Percentiles rank a stretch among this genome's conserved stretches.
Conservation (phyloP, 139 green algal genomes). For the Chlamydomonas applanata region DNA sequence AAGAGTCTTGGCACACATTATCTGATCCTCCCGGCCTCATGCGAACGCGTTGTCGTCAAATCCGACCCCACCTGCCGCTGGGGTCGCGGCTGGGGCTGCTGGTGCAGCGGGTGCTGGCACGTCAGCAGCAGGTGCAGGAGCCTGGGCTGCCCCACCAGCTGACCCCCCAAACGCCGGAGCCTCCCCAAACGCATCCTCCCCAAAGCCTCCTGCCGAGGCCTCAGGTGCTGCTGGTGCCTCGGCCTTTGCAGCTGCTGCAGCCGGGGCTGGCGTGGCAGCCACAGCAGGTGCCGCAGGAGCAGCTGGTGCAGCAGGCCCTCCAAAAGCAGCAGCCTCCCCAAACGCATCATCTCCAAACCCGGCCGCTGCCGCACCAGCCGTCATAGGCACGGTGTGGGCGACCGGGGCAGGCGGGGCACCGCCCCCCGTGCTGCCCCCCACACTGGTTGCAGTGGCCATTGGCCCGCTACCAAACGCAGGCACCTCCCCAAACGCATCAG, state of each 20-base stretch:
- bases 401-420: no score
- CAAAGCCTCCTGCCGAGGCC: neutral
- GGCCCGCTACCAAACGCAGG: slow-evolving; percentile 1
- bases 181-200: no score
- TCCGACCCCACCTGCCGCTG: neutral
- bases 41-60: slow-evolving; percentile 19
- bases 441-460: no score
- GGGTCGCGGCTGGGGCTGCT: no score
- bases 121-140: neutral
- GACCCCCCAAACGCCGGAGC: neutral
- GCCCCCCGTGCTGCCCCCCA: no score
- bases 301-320: neutral
- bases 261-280: neutral
- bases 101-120: neutral
- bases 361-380: neutral
- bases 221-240: neutral
- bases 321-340: neutral
- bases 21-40: neutral
- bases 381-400: neutral
- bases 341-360: no score
- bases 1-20: no score
- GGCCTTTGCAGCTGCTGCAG: neutral
- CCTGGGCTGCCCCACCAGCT: neutral
- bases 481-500: slow-evolving; percentile 4
- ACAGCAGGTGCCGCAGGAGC: neutral